Evolutionary conservation across 2,329 filamentous ascomycete species (phyloP).

Genomic region (Hymenoscyphus linearis): DNA sequence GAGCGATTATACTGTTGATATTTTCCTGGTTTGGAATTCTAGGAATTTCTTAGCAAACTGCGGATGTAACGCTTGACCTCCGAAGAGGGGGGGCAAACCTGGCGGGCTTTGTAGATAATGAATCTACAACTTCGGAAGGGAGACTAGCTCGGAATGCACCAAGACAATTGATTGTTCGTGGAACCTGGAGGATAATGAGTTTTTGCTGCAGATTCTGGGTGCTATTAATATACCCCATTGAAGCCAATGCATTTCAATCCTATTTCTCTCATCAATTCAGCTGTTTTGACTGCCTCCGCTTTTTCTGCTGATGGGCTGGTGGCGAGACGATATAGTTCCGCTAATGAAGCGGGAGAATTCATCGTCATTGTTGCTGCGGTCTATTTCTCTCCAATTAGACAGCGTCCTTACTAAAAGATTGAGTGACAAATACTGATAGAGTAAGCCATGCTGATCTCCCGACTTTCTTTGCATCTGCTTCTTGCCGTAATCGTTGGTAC

Average conservation of each 20-base stretch:
- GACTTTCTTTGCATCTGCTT: conserved; percentile 57
- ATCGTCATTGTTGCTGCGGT: conserved; percentile 80
- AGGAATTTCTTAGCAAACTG: conserved; percentile 37
- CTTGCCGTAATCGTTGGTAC: conserved; percentile 57
- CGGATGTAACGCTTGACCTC: not conserved
- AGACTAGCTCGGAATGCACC: conserved; percentile 63
- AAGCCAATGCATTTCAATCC: conserved; percentile 74
- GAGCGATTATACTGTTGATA: conserved; percentile 46
- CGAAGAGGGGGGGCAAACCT: not conserved
- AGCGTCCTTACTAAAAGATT: not conserved
- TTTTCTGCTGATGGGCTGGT: conserved; percentile 23
- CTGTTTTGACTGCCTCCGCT: conserved; percentile 32
- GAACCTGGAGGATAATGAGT: conserved; percentile 44
- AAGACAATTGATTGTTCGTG: conserved; percentile 77
- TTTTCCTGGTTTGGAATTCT: conserved; percentile 39
- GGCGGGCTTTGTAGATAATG: conserved; percentile 45
- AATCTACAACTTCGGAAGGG: conserved; percentile 46
- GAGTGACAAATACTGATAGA: conserved; percentile 46
- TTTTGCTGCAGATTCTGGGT: conserved; percentile 54
- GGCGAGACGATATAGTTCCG: conserved; percentile 35
- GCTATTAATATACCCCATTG: conserved; percentile 47
- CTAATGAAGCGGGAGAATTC: conserved; percentile 74
- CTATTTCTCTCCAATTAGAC: conserved; percentile 35
- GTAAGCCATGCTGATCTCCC: conserved; percentile 61
- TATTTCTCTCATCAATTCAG: conserved; percentile 70